Conservation (phyloP, 306 rosid species). For the Pachyrhizus erosus region DNA sequence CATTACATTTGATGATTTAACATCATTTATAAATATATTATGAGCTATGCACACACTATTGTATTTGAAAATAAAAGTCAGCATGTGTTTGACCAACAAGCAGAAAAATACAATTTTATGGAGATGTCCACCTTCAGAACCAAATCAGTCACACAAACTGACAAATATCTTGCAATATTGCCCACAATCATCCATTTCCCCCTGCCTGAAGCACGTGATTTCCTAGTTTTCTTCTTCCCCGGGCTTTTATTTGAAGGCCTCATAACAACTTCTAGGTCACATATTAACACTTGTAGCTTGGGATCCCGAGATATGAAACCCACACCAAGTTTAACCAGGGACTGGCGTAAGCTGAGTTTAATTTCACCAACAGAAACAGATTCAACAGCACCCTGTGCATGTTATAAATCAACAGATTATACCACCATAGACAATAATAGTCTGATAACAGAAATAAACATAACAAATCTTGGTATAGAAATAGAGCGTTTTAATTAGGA, state of each 20-base stretch:
- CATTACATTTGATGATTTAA: slow-evolving; percentile 37
- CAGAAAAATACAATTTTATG: slow-evolving; percentile 29
- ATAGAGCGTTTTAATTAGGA: slow-evolving; percentile 23
- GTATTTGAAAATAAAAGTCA: slow-evolving; percentile 27
- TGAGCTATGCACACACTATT: neutral
- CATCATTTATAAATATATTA: slow-evolving; percentile 18
- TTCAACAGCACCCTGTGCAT: slow-evolving; percentile 88
- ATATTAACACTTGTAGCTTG: slow-evolving; percentile 89
- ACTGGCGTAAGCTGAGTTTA: slow-evolving; percentile 90
- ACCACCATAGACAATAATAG: slow-evolving; percentile 38
- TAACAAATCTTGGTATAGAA: slow-evolving; percentile 33
- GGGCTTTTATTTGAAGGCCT: slow-evolving; percentile 80
- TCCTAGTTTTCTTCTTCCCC: slow-evolving; percentile 62
- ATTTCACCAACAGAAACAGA: slow-evolving; percentile 95
- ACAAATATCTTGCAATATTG: slow-evolving; percentile 87
- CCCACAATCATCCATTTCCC: slow-evolving; percentile 95
- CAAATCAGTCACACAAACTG: slow-evolving; percentile 90
- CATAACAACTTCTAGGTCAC: slow-evolving; percentile 88
- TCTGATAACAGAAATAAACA: slow-evolving; percentile 37
- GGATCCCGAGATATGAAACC: slow-evolving; percentile 94
- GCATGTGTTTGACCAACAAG: slow-evolving; percentile 18
- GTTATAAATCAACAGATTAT: slow-evolving; percentile 44
- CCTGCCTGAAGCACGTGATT: slow-evolving; percentile 78
- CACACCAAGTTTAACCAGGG: slow-evolving; percentile 85
- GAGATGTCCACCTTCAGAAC: slow-evolving; percentile 75